These are phyloP conservation scores for Coniochaeta sp. DNA, from an alignment of 2,329 filamentous ascomycete genomes.

Conservation along the genomic window DNA sequence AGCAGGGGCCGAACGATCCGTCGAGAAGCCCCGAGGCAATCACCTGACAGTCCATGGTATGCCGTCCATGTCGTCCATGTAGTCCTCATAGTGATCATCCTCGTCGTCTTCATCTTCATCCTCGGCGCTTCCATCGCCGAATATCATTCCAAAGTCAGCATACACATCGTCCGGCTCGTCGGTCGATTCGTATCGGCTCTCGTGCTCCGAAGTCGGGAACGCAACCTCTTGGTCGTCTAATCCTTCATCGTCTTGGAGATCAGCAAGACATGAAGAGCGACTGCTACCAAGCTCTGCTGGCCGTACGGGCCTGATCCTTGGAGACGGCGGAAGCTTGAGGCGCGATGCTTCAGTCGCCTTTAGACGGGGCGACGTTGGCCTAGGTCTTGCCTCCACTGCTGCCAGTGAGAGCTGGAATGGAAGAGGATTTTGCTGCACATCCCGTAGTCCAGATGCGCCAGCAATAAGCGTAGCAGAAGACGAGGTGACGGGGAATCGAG, in stretches of 20 bases:
- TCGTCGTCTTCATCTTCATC: conserved; percentile 22
- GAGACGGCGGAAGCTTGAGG: conserved; percentile 10
- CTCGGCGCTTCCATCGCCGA: conserved; percentile 25
- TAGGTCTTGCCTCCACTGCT: conserved; percentile 1
- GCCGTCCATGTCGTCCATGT: conserved; percentile 48
- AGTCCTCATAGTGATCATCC: conserved; percentile 41
- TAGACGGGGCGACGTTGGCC: conserved; percentile 5
- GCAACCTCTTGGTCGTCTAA: conserved; percentile 37
- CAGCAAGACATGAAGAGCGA: conserved; percentile 12
- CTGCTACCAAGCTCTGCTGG: conserved; percentile 25
- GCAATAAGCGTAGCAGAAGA: background rate
- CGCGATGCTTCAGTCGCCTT: conserved; percentile 4
- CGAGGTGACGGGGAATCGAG: conserved; percentile 20
- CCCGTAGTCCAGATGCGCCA: background rate
- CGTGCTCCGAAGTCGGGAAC: conserved; percentile 38
- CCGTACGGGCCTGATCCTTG: conserved; percentile 16
- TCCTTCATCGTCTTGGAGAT: conserved; percentile 22
- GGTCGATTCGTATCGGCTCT: conserved; percentile 32
- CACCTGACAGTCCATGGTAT: conserved; percentile 36
- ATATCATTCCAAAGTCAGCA: conserved; percentile 46
- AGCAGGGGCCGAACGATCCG: background rate
- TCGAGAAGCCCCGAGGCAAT: conserved; percentile 2
- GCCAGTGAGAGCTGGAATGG: conserved; percentile 3
- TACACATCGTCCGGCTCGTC: conserved; percentile 44
- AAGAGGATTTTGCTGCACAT: background rate